Percentiles rank a stretch among this genome's conserved stretches.
These are phyloP conservation scores for Astrothelium subdiscretum DNA, from an alignment of 495 filamentous ascomycete species.

Conservation along the genomic window DNA sequence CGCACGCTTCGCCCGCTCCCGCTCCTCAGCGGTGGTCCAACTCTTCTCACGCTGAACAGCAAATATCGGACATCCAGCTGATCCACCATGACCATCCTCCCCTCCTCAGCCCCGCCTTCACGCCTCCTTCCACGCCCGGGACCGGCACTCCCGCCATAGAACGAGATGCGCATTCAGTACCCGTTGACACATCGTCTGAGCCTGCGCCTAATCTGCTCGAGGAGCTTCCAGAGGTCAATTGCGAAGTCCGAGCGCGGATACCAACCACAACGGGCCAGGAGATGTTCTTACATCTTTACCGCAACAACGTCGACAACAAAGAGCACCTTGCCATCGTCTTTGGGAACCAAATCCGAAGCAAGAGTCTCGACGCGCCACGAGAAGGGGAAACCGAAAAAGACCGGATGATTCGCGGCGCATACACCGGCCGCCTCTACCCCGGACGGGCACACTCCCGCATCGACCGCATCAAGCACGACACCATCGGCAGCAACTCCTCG, in stretches of 20 bases:
- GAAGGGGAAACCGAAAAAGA: slow-evolving; percentile 93
- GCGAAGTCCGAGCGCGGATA: slow-evolving; percentile 34
- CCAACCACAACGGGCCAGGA: slow-evolving; percentile 66
- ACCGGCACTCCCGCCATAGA: slow-evolving; percentile 18
- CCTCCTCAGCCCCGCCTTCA: slow-evolving; percentile 34
- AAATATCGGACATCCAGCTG: slow-evolving; percentile 19
- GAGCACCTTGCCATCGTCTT: slow-evolving; percentile 99
- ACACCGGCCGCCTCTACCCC: slow-evolving; percentile 76
- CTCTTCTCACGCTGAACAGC: slow-evolving; percentile 12
- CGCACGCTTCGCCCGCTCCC: slow-evolving; percentile 29
- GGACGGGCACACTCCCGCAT: slow-evolving; percentile 55
- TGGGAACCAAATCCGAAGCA: slow-evolving; percentile 68
- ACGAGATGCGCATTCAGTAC: slow-evolving; percentile 20
- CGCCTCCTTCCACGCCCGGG: slow-evolving; percentile 31
- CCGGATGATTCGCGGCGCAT: slow-evolving; percentile 88
- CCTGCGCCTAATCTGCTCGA: slow-evolving; percentile 18
- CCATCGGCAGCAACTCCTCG: slow-evolving; percentile 7
- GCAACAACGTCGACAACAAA: slow-evolving; percentile 84
- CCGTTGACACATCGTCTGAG: slow-evolving; percentile 18
- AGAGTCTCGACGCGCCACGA: slow-evolving; percentile 62
- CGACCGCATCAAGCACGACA: slow-evolving; percentile 35
- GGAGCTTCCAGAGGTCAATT: slow-evolving; percentile 28
- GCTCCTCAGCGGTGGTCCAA: slow-evolving; percentile 20
- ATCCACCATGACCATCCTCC: slow-evolving; percentile 15
- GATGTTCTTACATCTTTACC: slow-evolving; percentile 95